Base-by-base conservation (phyloP, 306 rosid species). In the Rosa multiflora region DNA sequence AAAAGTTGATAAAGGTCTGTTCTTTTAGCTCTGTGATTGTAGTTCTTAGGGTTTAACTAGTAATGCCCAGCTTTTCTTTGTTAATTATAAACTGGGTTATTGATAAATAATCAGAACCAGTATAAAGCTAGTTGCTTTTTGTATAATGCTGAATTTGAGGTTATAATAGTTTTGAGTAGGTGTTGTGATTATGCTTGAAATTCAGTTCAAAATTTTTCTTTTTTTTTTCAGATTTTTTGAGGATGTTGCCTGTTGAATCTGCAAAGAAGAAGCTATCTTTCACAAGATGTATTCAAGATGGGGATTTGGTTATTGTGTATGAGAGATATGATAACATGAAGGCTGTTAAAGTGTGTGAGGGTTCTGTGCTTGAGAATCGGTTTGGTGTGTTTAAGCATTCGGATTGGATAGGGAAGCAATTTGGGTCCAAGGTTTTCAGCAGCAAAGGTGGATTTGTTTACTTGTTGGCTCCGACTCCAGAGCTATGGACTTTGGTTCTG, bases 321-420 rank as follows among this genome's bases (percentile, higher is more conserved):
- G 96, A 90, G 87, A 90, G 84, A 76, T 92, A 92, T 81, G 96
- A 90, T 81, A 82, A 5, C 76, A 90, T 94, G 97, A 94, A 86
- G 78, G 92, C 96, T 70, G 79, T 94, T 18, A 87, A 89, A 62
- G 94, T 92, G 5, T 79, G 88, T 78, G 91, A 87, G 67, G 84
- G 80, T 47, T 87, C 93, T 12, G 83, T 87, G n/a, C 88, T 92
- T 47, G 94, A 92, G 80, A 94, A 94, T 64, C 96, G 94, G 20
- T 92, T 89, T 11, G 98, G 97, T 20, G 87, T 87, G 73, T 94
- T 92, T 43, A 92, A 92, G 42, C 98, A 94, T 78, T 88, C 88
- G 0, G 97, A 92, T 13, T 94, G 98, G 98, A 89, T 90, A 52
- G 97, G 98, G 29, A 94, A 92, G 87, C 92, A 90, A 5, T 92